Evolutionary conservation across 2,329 filamentous ascomycete species (phyloP), one percentile per base, ranked within the genome.

Genomic region (Blumeriella jaapii): DNA sequence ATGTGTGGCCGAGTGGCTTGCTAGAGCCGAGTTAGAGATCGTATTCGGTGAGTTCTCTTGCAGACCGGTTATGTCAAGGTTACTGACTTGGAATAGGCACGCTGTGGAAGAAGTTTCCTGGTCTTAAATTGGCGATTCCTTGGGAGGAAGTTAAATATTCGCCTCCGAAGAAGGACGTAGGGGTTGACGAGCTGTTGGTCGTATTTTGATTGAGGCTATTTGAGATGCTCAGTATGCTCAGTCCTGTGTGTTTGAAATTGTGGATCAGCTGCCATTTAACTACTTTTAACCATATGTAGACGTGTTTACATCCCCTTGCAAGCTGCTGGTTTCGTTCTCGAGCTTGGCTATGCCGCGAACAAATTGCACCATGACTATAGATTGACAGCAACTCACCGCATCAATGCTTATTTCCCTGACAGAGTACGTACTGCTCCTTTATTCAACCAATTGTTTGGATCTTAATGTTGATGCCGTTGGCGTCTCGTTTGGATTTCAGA

Each of bases 381-480:
- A 11, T 6, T 23, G 6, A 11, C 20, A 11, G 20, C 6, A 23
- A 11, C 6, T 23, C 11, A 6, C 20, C 6, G 11, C 6, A 23
- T 11, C 11, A 23, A 7, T 23, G 20, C 6, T 11, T 7, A 23
- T 6, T 6, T 23, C n/a, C n/a, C n/a, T 23, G 20, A 11, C 20
- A 11, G 20, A 23, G 11, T 6, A 23, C 11, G 11, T 23, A 6
- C 6, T 23, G 6, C 20, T 6, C 6, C 8, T 45, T 11, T 11
- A 2, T 27, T 38, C 25, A 42, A 5, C 37, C 24, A 28, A 41
- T 36, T 23, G 20, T 38, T 26, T 41, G 44, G 14, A 47, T 31
- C 34, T 34, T 39, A 35, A 49, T 48, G 8, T 46, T 36, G 23
- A 44, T 37, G 9, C 27, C 35, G 13, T 36, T 30, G 3, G 9